Evolutionary conservation across 352 stramenopile species (phyloP), one percentile per base, ranked within the genome.

Genomic region (Phytophthora meadii): DNA sequence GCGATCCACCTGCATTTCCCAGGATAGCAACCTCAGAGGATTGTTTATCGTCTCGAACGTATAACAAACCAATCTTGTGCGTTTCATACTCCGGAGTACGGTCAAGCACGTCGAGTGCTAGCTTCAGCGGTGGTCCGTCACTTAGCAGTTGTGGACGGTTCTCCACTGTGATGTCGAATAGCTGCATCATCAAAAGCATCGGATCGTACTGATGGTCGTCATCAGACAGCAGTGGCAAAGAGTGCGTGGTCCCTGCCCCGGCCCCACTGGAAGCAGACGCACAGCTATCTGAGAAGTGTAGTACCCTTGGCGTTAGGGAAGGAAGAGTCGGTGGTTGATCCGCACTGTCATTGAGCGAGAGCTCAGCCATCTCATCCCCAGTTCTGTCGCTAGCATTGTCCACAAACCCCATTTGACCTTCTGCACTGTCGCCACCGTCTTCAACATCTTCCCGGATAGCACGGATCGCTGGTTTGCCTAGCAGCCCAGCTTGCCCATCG

Each of bases 31-130:
- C 48, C 62, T 96, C 88, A 0, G 70, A 66, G 3, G 74, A 78
- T 61, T 89, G 76, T n/a, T 79, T 89, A n/a, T 54, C 55, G 24
- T 77, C 73, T 10, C 76, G 73, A 14, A 94, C 68, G 52, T 95
- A 95, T 11, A 96, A 36, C 22, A 96, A 61, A 3, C 88, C 88
- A 36, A 96, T 89, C 59, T 96, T 96, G 71, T 96, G 88, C 2
- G 88, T 95, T 60, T 96, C 88, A 62, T 87, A 88, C 61, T 81
- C 75, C 6, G 87, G 88, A 17, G 84, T 95, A 25, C 88, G 84
- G 62, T 96, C 88, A 14, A 96, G 55, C 8, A 96, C 87, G 24
- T 47, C 90, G 15, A 96, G 66, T 3, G 82, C 88, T 9, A 93
- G 72, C 7, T 67, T 61, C 17, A 96, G 60, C 5, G 81, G 61